Conservation (phyloP, 371 early-diverging fungal genomes). For the Conidiobolus incongruus region DNA sequence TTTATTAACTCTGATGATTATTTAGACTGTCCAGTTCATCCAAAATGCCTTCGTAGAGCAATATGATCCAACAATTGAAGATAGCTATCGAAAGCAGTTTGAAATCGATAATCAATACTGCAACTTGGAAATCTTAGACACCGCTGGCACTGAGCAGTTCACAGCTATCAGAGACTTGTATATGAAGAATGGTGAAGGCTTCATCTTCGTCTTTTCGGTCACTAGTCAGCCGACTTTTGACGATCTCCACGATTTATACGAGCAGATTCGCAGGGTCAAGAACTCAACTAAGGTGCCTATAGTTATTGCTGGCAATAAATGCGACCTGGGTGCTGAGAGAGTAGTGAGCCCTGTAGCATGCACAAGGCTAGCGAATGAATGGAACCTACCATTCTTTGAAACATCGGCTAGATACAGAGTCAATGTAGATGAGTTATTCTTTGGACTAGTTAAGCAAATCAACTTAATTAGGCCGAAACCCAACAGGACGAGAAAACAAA, state of each 20-base stretch:
- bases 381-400: slow-evolving; percentile 58
- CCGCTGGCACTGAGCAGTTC: slow-evolving; percentile 73
- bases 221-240: slow-evolving; percentile 61
- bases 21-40: slow-evolving; percentile 78
- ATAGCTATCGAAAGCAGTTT: slow-evolving; percentile 70
- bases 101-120: slow-evolving; percentile 69
- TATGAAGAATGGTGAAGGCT: slow-evolving; percentile 81
- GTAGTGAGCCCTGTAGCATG: slow-evolving; percentile 45
- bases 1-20: slow-evolving; percentile 4
- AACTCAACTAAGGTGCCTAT: slow-evolving; percentile 61
- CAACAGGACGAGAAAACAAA: no score
- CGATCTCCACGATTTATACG: slow-evolving; percentile 48
- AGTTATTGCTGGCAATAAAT: slow-evolving; percentile 71
- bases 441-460: slow-evolving; percentile 31
- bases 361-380: slow-evolving; percentile 27
- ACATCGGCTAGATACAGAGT: slow-evolving; percentile 65
- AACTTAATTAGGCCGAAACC: slow-evolving; percentile 8
- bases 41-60: slow-evolving; percentile 75
- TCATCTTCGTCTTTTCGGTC: slow-evolving; percentile 68
- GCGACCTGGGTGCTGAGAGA: slow-evolving; percentile 59
- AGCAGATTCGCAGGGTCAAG: slow-evolving; percentile 63
- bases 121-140: slow-evolving; percentile 77
- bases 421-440: slow-evolving; percentile 57
- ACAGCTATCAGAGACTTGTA: slow-evolving; percentile 81
- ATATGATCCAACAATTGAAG: slow-evolving; percentile 83